phyloP scores from a whole-genome alignment of 768 basidiomycete genomes.

The Hemileccinum impolitum region DNA sequence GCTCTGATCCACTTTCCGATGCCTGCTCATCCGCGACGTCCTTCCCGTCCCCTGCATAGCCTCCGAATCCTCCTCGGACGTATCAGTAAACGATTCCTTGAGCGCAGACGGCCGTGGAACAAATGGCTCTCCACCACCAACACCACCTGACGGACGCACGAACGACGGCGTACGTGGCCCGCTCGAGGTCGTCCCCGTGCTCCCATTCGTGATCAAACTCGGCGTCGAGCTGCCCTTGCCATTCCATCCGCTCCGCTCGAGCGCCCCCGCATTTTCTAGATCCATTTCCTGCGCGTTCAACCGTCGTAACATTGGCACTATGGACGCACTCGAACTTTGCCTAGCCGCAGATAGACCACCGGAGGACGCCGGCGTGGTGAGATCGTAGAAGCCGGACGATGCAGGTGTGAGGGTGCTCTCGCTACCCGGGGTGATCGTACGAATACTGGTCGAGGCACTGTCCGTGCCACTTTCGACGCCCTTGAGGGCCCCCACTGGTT shows the following conservation, averaged over 20 bases:
- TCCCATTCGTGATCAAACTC: slow-evolving; percentile 21
- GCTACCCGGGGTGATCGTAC: slow-evolving; percentile 18
- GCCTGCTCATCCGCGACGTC: background rate
- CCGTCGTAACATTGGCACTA: slow-evolving; percentile 19
- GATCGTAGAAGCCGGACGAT: slow-evolving; percentile 4
- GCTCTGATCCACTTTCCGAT: slow-evolving; percentile 8
- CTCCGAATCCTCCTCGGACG: slow-evolving; percentile 18
- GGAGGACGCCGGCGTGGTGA: slow-evolving; percentile 9
- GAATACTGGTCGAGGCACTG: slow-evolving; percentile 19
- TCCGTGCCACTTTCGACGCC: slow-evolving; percentile 14
- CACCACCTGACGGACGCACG: background rate
- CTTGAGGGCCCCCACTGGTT: background rate
- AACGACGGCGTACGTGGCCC: slow-evolving; percentile 7
- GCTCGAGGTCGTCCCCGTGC: slow-evolving; percentile 16
- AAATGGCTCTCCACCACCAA: slow-evolving; percentile 6
- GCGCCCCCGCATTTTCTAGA: background rate
- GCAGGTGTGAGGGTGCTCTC: slow-evolving; percentile 16
- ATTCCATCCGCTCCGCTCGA: slow-evolving; percentile 1
- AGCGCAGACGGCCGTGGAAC: slow-evolving; percentile 18
- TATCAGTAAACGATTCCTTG: slow-evolving; percentile 18
- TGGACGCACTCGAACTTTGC: background rate
- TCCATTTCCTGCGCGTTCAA: slow-evolving; percentile 13
- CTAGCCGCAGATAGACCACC: background rate
- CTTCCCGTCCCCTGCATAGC: background rate
- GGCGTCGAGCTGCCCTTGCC: slow-evolving; percentile 16